These are phyloP conservation scores for Kodamaea leandrae DNA, from an alignment of 805 yeast species.

Conservation along the genomic window DNA sequence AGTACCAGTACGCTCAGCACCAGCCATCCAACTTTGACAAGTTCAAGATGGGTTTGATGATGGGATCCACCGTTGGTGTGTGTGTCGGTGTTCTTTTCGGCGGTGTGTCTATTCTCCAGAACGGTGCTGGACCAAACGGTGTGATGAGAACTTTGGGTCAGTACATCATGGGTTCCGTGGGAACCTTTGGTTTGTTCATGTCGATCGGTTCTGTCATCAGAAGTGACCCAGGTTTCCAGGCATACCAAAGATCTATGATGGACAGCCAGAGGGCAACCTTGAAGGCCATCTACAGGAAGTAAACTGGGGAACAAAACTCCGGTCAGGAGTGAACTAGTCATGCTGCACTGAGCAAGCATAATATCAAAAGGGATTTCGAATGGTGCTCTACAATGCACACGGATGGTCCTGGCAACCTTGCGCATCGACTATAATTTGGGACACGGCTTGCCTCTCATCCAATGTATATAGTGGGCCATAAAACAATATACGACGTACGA, in stretches of 20 bases:
- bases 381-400: too few relatives aligned
- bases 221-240: conserved; percentile 51
- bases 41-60: conserved; percentile 96
- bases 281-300: conserved; percentile 26
- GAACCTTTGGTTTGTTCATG: conserved; percentile 95
- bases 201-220: conserved; percentile 91
- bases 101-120: conserved; percentile 82
- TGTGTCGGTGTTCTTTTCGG: conserved; percentile 95
- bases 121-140: conserved; percentile 99
- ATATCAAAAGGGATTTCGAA: too few relatives aligned
- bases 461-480: too few relatives aligned
- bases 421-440: too few relatives aligned
- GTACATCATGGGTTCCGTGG: conserved; percentile 94
- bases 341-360: not conserved
- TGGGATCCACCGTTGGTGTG: conserved; percentile 92
- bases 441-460: too few relatives aligned
- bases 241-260: conserved; percentile 28
- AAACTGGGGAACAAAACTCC: too few relatives aligned
- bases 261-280: conserved; percentile 26
- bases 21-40: conserved; percentile 90
- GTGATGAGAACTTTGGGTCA: conserved; percentile 95
- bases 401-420: too few relatives aligned
- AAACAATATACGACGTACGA: not conserved
- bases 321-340: too few relatives aligned
- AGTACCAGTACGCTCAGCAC: conserved; percentile 50